Evolutionary conservation across 2,329 filamentous ascomycete species (phyloP).

Genomic region (Tolypocladium inflatum): DNA sequence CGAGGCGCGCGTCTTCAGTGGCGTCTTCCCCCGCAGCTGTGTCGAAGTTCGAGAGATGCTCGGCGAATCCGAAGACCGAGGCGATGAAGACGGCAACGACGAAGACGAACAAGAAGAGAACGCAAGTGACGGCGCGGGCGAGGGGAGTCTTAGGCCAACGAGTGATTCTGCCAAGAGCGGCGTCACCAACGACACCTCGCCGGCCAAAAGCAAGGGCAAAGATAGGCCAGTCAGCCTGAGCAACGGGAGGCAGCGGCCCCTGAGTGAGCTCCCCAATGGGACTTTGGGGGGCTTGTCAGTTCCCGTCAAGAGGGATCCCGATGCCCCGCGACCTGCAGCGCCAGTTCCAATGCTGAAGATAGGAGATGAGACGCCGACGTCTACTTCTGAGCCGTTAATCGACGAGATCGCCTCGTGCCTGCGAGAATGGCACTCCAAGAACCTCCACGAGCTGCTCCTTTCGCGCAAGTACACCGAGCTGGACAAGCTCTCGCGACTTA

Average conservation of each 20-base stretch:
- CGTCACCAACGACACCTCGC: conserved; percentile 26
- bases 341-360: conserved; percentile 97
- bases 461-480: conserved; percentile 71
- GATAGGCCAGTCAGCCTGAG: conserved; percentile 15
- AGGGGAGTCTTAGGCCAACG: conserved; percentile 18
- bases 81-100: conserved; percentile 34
- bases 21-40: conserved; percentile 90
- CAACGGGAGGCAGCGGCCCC: conserved; percentile 19
- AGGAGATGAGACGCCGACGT: conserved; percentile 91
- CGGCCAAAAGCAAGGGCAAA: conserved; percentile 24
- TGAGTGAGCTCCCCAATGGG: conserved; percentile 29
- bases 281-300: conserved; percentile 33
- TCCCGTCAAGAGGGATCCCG: conserved; percentile 50
- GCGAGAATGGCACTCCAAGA: conserved; percentile 96
- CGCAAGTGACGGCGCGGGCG: conserved; percentile 20
- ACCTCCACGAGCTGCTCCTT: conserved; percentile 84
- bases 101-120: conserved; percentile 20
- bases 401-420: conserved; percentile 97
- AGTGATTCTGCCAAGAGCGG: conserved; percentile 47
- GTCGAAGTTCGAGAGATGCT: conserved; percentile 92
- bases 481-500: conserved; percentile 71
- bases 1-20: conserved; percentile 94
- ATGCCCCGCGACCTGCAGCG: conserved; percentile 69
- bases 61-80: conserved; percentile 56
- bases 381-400: conserved; percentile 78